A percentile compares a stretch with the other conserved stretches of the same genome.
Evolutionary conservation across 306 rosid genomes (phyloP).

Genomic region (Pterocarpus macrocarpus): DNA sequence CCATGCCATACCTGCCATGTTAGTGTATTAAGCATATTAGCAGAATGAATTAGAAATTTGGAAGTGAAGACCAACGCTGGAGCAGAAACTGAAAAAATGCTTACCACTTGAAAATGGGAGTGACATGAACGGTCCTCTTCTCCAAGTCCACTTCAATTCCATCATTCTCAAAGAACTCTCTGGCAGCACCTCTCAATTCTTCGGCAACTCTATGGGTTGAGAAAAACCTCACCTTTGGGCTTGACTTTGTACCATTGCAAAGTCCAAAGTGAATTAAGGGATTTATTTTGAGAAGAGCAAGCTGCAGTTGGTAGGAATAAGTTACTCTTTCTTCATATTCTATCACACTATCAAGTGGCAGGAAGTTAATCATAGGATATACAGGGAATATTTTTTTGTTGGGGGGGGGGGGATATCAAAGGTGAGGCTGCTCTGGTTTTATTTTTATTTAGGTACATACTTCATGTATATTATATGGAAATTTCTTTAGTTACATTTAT

Average conservation of each 20-base stretch:
- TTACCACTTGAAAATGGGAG: constrained; percentile 81
- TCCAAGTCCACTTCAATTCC: constrained; percentile 90
- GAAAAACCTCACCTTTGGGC: constrained; percentile 87
- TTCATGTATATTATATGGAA: not conserved
- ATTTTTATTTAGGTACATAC: not conserved
- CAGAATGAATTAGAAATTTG: constrained; percentile 10
- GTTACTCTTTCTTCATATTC: constrained; percentile 36
- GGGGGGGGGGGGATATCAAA: not conserved
- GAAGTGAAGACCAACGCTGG: not conserved
- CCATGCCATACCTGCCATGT: constrained; percentile 69
- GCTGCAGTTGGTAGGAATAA: constrained; percentile 58
- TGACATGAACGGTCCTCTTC: constrained; percentile 76
- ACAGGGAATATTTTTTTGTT: too few species aligned
- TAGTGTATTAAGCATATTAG: not conserved
- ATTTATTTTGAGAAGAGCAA: constrained; percentile 70
- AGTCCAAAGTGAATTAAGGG: constrained; percentile 90
- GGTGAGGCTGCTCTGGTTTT: not conserved
- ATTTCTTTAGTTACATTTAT: not conserved
- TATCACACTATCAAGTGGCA: not conserved
- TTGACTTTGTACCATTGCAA: constrained; percentile 84
- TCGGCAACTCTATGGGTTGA: constrained; percentile 75
- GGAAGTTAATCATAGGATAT: not conserved
- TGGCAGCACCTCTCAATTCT: constrained; percentile 81
- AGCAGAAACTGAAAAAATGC: not conserved
- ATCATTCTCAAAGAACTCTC: constrained; percentile 77